phyloP scores from a whole-genome alignment of 495 filamentous ascomycete species.

The Delitschia confertaspora region DNA sequence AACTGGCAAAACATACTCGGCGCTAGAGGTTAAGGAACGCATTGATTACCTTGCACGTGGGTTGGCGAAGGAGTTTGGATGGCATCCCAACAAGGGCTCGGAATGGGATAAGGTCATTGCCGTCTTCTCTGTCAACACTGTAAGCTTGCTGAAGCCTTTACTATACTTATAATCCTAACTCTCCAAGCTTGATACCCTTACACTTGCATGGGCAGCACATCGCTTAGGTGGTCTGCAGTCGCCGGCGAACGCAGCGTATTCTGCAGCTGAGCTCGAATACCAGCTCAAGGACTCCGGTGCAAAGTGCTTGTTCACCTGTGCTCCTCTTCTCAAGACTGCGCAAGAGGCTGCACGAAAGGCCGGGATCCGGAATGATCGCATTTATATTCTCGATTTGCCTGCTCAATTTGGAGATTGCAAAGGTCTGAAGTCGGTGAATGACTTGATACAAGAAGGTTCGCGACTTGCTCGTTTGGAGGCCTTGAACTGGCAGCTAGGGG shows the following conservation, averaged over 20 bases:
- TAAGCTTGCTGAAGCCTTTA: slow-evolving; percentile 35
- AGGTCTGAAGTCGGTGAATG: slow-evolving; percentile 60
- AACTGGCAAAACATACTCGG: slow-evolving; percentile 61
- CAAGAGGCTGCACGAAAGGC: slow-evolving; percentile 58
- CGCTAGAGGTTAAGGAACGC: slow-evolving; percentile 55
- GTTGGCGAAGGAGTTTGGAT: slow-evolving; percentile 64
- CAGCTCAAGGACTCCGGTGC: slow-evolving; percentile 69
- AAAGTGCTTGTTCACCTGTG: slow-evolving; percentile 71
- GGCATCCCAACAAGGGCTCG: slow-evolving; percentile 61
- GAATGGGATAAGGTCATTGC: slow-evolving; percentile 83
- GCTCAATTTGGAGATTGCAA: slow-evolving; percentile 39
- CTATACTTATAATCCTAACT: background rate
- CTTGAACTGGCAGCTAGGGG: slow-evolving; percentile 61
- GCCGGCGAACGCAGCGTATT: slow-evolving; percentile 80
- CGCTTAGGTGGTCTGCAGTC: slow-evolving; percentile 64
- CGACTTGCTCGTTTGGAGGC: slow-evolving; percentile 53
- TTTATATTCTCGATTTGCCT: slow-evolving; percentile 68
- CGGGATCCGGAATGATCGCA: slow-evolving; percentile 59
- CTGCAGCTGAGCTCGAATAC: slow-evolving; percentile 62
- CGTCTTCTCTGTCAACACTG: slow-evolving; percentile 73
- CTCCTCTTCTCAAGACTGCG: slow-evolving; percentile 61
- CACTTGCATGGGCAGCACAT: slow-evolving; percentile 68
- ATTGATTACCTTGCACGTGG: slow-evolving; percentile 62
- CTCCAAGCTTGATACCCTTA: slow-evolving; percentile 66
- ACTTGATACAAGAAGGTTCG: slow-evolving; percentile 58